Percentiles rank a stretch among this genome's conserved stretches.
Evolutionary conservation across 768 basidiomycete genomes (phyloP).

Genomic region (Russula compacta): DNA sequence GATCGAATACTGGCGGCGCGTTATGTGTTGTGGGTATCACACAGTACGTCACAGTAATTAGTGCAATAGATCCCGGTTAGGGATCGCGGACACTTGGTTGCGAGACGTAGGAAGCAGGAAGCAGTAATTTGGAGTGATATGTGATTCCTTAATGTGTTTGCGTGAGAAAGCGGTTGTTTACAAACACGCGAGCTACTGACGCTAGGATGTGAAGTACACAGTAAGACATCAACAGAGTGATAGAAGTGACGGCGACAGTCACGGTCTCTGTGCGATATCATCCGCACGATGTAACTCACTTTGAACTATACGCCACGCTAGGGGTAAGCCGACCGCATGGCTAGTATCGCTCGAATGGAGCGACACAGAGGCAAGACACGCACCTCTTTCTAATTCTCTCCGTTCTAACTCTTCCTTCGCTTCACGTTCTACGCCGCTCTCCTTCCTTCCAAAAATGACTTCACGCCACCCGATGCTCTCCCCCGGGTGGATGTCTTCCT

Average conservation of each 20-base stretch:
- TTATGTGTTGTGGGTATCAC: not conserved
- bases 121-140: not conserved
- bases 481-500: constrained; percentile 11
- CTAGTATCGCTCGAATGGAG: too few relatives aligned
- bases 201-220: not conserved
- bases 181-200: not conserved
- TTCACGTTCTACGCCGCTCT: constrained; percentile 11
- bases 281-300: not conserved
- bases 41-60: not conserved
- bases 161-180: constrained; percentile 4
- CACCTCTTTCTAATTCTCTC: constrained; percentile 11
- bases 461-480: constrained; percentile 14
- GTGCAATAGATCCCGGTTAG: constrained; percentile 1
- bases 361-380: not conserved
- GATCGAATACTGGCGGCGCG: not conserved
- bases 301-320: not conserved
- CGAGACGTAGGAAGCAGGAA: not conserved
- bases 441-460: constrained; percentile 14
- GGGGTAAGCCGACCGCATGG: not conserved
- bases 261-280: not conserved
- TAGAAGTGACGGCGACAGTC: not conserved
- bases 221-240: not conserved
- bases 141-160: not conserved
- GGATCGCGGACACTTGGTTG: not conserved
- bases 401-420: constrained; percentile 13